Conservation (phyloP, 2,329 filamentous ascomycete genomes). For the Fusarium coffeatum region DNA sequence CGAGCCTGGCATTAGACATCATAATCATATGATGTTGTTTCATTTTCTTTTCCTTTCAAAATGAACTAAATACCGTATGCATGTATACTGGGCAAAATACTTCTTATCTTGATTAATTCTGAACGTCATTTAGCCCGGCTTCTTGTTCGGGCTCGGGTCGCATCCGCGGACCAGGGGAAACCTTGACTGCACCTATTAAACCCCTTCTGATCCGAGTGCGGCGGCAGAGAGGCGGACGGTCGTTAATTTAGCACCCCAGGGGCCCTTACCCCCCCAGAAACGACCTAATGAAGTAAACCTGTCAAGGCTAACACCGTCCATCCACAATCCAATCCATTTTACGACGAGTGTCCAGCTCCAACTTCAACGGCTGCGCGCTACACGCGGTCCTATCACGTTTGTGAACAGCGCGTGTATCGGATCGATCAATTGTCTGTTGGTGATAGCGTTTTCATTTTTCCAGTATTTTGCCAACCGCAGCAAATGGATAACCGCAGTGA, state of each 20-base stretch:
- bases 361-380: constrained; percentile 34
- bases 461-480: background rate
- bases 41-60: background rate
- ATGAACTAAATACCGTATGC: background rate
- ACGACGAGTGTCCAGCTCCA: constrained; percentile 16
- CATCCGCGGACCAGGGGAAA: constrained; percentile 37
- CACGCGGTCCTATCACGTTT: constrained; percentile 31
- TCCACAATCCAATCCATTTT: background rate
- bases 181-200: constrained; percentile 2
- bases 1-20: background rate
- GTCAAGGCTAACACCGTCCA: constrained; percentile 18
- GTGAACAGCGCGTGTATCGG: constrained; percentile 21
- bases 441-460: background rate
- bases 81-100: background rate
- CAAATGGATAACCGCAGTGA: background rate
- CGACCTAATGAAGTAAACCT: background rate
- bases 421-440: constrained; percentile 6
- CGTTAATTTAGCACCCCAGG: constrained; percentile 19
- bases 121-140: constrained; percentile 7
- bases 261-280: background rate
- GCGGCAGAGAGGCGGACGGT: constrained; percentile 11
- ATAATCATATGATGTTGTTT: background rate
- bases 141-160: constrained; percentile 18
- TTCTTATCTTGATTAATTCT: background rate
- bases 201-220: constrained; percentile 10